Evolutionary conservation across 2,329 filamentous ascomycete genomes (phyloP).

Genomic region (Fusarium nanum): DNA sequence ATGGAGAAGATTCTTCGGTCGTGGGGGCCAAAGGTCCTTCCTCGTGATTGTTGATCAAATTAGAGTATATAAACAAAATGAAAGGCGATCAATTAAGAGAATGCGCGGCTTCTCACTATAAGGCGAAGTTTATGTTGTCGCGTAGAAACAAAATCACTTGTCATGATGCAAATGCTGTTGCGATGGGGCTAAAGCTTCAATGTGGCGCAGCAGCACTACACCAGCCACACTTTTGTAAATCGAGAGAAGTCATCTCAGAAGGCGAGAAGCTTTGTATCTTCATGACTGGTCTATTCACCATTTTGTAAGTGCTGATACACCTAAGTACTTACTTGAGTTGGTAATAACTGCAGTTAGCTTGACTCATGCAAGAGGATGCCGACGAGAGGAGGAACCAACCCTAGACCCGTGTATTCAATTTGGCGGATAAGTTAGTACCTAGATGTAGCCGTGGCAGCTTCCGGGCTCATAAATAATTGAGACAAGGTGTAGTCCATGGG

Average conservation of each 20-base stretch:
- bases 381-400: not conserved
- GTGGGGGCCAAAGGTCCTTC: too few species aligned
- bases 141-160: constrained; percentile 17
- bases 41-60: not conserved
- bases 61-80: rapidly evolving
- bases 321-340: not conserved
- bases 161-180: constrained; percentile 18
- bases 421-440: too few species aligned
- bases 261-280: not conserved
- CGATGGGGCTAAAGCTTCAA: constrained; percentile 29
- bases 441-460: not conserved
- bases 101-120: not conserved
- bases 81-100: not conserved
- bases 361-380: not conserved
- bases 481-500: not conserved
- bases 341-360: not conserved
- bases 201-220: constrained; percentile 2
- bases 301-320: not conserved
- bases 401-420: not conserved
- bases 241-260: not conserved
- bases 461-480: not conserved
- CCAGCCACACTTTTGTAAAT: constrained; percentile 26
- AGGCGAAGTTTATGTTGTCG: not conserved
- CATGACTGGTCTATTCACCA: not conserved
- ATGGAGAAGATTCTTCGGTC: not conserved